Evolutionary conservation across 305 asterid species (phyloP).

Genomic region (Coffea humblotiana): DNA sequence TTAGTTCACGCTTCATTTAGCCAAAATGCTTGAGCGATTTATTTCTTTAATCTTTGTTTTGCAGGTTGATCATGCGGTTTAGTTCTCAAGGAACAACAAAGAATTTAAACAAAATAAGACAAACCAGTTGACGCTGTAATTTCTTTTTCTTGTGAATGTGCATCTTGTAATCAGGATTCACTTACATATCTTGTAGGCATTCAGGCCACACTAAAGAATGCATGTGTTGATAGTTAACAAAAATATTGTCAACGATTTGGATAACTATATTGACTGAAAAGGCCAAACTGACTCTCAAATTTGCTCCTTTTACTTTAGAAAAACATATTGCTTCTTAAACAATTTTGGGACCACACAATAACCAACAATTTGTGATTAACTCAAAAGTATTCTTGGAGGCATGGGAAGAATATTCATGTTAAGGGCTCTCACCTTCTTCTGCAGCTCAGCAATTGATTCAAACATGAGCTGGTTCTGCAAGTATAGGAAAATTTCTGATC

Average conservation of each 20-base stretch:
- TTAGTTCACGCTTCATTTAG: too few species aligned
- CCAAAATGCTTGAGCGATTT: too few species aligned
- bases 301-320: background rate
- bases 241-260: background rate
- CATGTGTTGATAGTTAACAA: background rate
- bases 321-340: background rate
- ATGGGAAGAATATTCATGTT: background rate
- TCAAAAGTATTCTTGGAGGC: too few species aligned
- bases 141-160: background rate
- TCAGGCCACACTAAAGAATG: background rate
- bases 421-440: slow-evolving; percentile 56
- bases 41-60: too few species aligned
- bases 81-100: too few species aligned
- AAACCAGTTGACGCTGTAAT: background rate
- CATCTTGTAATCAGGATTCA: background rate
- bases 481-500: slow-evolving; percentile 13
- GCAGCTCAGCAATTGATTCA: slow-evolving; percentile 74
- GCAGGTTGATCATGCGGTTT: too few species aligned
- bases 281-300: background rate
- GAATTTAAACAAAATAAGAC: background rate
- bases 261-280: background rate
- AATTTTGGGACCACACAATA: background rate
- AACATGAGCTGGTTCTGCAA: slow-evolving; percentile 84
- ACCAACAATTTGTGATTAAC: background rate
- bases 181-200: too few species aligned